A percentile compares a stretch with the other conserved stretches of the same genome.
phyloP scores from a whole-genome alignment of 371 early-diverging fungal species.

The Apophysomyces elegans region DNA sequence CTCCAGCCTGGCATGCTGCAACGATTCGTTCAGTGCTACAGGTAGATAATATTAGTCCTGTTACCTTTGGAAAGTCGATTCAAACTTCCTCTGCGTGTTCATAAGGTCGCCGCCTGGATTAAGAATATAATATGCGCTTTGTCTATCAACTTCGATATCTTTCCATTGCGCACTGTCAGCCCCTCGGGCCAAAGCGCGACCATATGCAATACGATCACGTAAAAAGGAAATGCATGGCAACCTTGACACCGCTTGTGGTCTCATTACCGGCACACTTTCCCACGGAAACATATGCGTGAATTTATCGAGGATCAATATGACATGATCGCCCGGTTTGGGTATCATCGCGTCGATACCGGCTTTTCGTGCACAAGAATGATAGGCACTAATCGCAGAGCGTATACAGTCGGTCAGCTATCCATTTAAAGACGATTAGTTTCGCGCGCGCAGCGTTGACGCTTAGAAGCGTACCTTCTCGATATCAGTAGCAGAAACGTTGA shows the following conservation, averaged over 20 bases:
- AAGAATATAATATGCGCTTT: conserved; percentile 76
- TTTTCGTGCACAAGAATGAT: conserved; percentile 26
- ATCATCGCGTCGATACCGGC: conserved; percentile 25
- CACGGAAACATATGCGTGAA: conserved; percentile 82
- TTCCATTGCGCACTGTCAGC: conserved; percentile 26
- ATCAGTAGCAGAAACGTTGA: conserved; percentile 58
- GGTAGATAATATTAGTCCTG: neutral
- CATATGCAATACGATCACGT: conserved; percentile 62
- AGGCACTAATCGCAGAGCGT: conserved; percentile 18
- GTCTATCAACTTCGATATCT: conserved; percentile 53
- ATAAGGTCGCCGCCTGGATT: conserved; percentile 89
- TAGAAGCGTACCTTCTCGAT: conserved; percentile 49
- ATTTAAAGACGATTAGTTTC: neutral
- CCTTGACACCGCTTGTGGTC: conserved; percentile 75
- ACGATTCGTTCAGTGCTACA: neutral
- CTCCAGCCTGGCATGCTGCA: conserved; percentile 59
- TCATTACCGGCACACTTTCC: conserved; percentile 80
- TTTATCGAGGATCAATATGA: conserved; percentile 84
- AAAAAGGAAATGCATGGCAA: conserved; percentile 80
- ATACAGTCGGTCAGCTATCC: conserved; percentile 29
- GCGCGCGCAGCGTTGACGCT: neutral
- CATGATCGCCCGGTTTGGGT: conserved; percentile 52
- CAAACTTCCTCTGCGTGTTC: conserved; percentile 81
- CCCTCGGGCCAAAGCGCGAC: conserved; percentile 13
- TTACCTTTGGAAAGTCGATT: conserved; percentile 58